A percentile compares a stretch with the other conserved stretches of the same genome.
phyloP scores from a whole-genome alignment of 2,329 filamentous ascomycete species.

The Tricladium varicosporioides region DNA sequence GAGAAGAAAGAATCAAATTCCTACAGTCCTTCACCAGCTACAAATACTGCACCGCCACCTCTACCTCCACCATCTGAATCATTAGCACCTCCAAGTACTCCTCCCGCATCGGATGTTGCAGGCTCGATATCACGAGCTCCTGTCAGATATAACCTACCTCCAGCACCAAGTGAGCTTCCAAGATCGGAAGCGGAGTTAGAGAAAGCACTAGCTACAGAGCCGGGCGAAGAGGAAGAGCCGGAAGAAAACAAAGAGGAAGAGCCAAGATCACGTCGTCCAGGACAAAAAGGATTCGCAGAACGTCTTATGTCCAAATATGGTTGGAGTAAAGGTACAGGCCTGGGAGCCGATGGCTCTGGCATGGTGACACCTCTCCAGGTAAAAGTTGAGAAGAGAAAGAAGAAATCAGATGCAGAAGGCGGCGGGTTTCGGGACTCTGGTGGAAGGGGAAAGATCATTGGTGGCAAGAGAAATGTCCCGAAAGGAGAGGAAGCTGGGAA shows the following conservation, averaged over 20 bases:
- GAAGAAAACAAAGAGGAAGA: slow-evolving; percentile 35
- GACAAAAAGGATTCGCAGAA: slow-evolving; percentile 81
- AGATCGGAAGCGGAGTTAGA: slow-evolving; percentile 52
- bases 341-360: slow-evolving; percentile 78
- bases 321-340: slow-evolving; percentile 83
- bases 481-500: slow-evolving; percentile 47
- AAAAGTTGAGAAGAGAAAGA: slow-evolving; percentile 82
- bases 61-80: slow-evolving; percentile 30
- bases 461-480: slow-evolving; percentile 58
- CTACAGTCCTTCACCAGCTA: slow-evolving; percentile 14
- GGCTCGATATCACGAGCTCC: slow-evolving; percentile 74
- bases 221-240: slow-evolving; percentile 36
- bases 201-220: slow-evolving; percentile 40
- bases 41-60: slow-evolving; percentile 24
- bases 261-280: slow-evolving; percentile 64
- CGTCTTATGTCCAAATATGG: slow-evolving; percentile 92
- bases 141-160: slow-evolving; percentile 65
- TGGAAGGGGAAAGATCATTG: slow-evolving; percentile 76
- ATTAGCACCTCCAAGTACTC: slow-evolving; percentile 34
- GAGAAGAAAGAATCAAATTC: slow-evolving; percentile 9
- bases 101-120: slow-evolving; percentile 32
- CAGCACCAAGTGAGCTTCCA: slow-evolving; percentile 49
- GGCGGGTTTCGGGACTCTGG: slow-evolving; percentile 67
- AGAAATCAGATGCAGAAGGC: slow-evolving; percentile 73
- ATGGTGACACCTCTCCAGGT: slow-evolving; percentile 83